Evolutionary conservation across 768 basidiomycete species (phyloP).

Genomic region (Mycena sanguinolenta): DNA sequence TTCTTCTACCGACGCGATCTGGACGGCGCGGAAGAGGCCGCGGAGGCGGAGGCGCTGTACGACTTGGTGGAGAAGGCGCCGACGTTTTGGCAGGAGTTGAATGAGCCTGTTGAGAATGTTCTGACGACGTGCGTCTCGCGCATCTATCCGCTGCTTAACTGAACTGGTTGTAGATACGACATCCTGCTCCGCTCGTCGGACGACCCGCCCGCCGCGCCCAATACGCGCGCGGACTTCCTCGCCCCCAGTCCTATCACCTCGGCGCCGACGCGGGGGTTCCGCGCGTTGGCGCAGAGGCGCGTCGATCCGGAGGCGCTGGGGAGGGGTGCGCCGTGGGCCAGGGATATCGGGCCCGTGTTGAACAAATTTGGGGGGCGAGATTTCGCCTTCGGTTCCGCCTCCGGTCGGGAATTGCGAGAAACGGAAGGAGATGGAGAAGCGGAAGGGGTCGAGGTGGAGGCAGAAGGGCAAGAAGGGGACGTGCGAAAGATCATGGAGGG

Average conservation of each 20-base stretch:
- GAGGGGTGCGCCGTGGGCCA: slow-evolving; percentile 65
- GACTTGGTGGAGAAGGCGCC: slow-evolving; percentile 68
- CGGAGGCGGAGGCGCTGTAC: slow-evolving; percentile 53
- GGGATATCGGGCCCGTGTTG: slow-evolving; percentile 63
- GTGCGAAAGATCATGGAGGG: slow-evolving; percentile 50
- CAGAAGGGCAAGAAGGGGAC: slow-evolving; percentile 42
- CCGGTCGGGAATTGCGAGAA: no score
- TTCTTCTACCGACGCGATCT: slow-evolving; percentile 52
- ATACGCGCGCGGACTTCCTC: slow-evolving; percentile 72
- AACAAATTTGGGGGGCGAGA: slow-evolving; percentile 52
- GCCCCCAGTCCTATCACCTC: slow-evolving; percentile 66
- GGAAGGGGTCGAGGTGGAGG: no score
- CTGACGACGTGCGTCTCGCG: slow-evolving; percentile 71
- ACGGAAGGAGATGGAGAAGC: no score
- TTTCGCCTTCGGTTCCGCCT: no score
- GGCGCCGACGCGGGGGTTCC: slow-evolving; percentile 61
- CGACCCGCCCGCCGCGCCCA: slow-evolving; percentile 52
- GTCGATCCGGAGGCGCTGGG: slow-evolving; percentile 55
- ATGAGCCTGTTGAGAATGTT: slow-evolving; percentile 63
- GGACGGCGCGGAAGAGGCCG: slow-evolving; percentile 52
- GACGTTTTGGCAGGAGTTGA: slow-evolving; percentile 66
- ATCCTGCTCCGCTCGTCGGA: slow-evolving; percentile 67
- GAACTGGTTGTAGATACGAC: slow-evolving; percentile 64
- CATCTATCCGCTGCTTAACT: slow-evolving; percentile 19
- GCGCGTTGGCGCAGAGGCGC: slow-evolving; percentile 63